Percentiles rank a stretch among this genome's conserved stretches.
phyloP scores from a whole-genome alignment of 139 green algal species.

The Auxenochlorella protothecoides region DNA sequence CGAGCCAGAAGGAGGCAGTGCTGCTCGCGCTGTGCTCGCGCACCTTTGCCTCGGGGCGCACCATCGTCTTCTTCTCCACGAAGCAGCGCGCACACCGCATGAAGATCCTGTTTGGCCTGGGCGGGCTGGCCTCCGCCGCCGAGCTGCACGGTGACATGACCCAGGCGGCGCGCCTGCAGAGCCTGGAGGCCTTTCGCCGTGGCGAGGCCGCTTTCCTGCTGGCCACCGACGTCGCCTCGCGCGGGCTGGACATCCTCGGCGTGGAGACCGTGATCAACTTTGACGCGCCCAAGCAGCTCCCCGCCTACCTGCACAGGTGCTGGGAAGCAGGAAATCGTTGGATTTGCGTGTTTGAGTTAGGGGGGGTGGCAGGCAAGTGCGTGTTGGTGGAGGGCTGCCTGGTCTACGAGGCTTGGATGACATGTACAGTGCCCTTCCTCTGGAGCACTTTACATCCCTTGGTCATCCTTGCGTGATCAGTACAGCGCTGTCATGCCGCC shows the following conservation, averaged over 20 bases:
- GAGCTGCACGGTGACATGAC: conserved; percentile 97
- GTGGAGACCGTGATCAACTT: conserved; percentile 73
- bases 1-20: conserved; percentile 70
- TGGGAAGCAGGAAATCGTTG: too few species aligned
- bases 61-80: conserved; percentile 87
- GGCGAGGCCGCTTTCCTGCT: conserved; percentile 64
- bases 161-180: conserved; percentile 75
- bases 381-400: too few species aligned
- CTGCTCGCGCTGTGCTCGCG: conserved; percentile 73
- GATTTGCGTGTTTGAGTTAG: too few species aligned
- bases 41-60: conserved; percentile 49
- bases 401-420: too few species aligned
- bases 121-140: conserved; percentile 53
- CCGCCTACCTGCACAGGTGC: conserved; percentile 68
- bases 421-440: too few species aligned
- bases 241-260: conserved; percentile 91
- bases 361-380: too few species aligned
- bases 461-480: too few species aligned
- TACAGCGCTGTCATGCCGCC: too few species aligned
- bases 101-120: conserved; percentile 92
- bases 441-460: too few species aligned
- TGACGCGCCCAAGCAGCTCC: conserved; percentile 45
- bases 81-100: conserved; percentile 82
- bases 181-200: conserved; percentile 68
- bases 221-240: conserved; percentile 79